Conservation (phyloP, 23 red algal species). For the Gracilariopsis chorda region DNA sequence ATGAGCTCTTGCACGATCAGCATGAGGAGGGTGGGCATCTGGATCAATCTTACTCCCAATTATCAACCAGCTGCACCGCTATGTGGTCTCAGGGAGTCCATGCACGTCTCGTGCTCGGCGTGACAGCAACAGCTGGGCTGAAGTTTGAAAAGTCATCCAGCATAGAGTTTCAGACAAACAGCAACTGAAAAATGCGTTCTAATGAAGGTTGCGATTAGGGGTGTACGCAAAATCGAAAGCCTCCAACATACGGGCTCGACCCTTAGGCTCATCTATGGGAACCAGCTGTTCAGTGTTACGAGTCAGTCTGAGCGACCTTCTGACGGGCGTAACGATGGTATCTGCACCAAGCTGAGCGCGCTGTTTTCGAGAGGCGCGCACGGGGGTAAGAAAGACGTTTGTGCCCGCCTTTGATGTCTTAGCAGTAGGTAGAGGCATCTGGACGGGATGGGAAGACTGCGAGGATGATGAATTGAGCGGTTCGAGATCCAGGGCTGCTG, state of each 20-base stretch:
- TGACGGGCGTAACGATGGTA: slow-evolving; percentile 38
- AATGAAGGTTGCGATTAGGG: neutral
- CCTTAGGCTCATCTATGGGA: neutral
- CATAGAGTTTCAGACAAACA: no score
- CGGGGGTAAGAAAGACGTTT: slow-evolving; percentile 14
- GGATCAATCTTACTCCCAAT: no score
- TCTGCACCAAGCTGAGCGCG: slow-evolving; percentile 12
- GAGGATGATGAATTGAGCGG: neutral
- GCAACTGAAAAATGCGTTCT: no score
- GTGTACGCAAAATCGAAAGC: neutral
- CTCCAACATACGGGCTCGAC: slow-evolving; percentile 13
- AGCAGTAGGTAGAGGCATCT: neutral
- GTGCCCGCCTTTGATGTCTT: neutral
- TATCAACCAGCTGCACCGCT: no score
- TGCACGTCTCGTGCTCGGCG: no score
- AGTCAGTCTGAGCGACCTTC: slow-evolving; percentile 35
- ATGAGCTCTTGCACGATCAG: no score
- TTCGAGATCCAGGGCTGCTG: no score
- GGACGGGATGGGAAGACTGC: neutral
- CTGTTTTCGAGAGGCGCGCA: slow-evolving; percentile 23
- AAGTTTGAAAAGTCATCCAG: no score
- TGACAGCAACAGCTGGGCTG: no score
- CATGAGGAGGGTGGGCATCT: no score
- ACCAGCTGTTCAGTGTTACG: neutral
- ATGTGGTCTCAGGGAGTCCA: no score